These are phyloP conservation scores for Colletotrichum falcatum DNA, from an alignment of 2,329 filamentous ascomycete species.

Conservation along the genomic window DNA sequence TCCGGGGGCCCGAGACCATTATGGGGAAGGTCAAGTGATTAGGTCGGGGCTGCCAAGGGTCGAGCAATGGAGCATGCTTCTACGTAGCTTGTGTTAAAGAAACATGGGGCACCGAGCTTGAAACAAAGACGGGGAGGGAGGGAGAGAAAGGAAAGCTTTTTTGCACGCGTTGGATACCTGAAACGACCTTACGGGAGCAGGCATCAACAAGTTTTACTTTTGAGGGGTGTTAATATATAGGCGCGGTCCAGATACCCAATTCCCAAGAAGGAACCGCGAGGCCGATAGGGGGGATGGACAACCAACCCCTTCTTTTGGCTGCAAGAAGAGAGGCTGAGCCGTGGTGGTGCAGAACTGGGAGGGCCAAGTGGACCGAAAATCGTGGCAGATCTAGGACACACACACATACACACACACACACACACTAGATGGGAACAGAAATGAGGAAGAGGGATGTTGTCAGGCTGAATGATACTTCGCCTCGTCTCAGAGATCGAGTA, in stretches of 20 bases:
- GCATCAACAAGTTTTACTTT: not conserved
- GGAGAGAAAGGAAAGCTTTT: not conserved
- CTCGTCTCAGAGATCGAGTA: not conserved
- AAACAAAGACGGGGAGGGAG: no score
- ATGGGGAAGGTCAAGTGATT: slow-evolving; percentile 89
- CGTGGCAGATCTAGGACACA: not conserved
- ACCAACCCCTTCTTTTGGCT: not conserved
- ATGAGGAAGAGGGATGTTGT: not conserved
- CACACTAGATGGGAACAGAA: not conserved
- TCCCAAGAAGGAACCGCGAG: not conserved
- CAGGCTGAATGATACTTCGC: not conserved
- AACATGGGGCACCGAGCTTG: not conserved
- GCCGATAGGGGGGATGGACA: no score
- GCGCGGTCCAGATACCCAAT: not conserved
- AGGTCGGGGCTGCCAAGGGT: not conserved
- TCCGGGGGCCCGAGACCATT: slow-evolving; percentile 87
- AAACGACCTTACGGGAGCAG: not conserved
- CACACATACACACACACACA: not conserved
- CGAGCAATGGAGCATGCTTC: not conserved
- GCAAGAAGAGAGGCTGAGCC: not conserved
- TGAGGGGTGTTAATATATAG: not conserved
- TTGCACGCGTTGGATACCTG: not conserved
- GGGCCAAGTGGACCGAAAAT: not conserved
- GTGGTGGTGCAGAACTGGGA: not conserved
- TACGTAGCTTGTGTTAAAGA: not conserved